Evolutionary conservation across 2,329 filamentous ascomycete species (phyloP).

Genomic region (Cylindrodendrum hubeiense): DNA sequence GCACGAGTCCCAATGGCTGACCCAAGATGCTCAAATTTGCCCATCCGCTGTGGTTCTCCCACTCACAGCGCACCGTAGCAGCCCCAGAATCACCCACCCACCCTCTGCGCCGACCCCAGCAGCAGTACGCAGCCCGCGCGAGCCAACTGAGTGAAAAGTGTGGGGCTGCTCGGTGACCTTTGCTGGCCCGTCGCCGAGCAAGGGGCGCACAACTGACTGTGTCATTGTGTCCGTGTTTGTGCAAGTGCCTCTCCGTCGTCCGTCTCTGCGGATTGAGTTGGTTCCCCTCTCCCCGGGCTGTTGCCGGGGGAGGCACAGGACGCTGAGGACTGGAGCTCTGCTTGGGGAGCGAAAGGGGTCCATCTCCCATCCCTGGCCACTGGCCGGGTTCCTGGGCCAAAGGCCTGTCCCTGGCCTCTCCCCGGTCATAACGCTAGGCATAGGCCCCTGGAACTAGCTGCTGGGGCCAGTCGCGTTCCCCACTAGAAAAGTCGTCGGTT

Average conservation of each 20-base stretch:
- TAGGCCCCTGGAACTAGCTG: constrained; percentile 30
- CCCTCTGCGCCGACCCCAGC: neutral
- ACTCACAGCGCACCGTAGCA: constrained; percentile 10
- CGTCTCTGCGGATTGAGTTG: neutral
- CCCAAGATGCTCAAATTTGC: constrained; percentile 22
- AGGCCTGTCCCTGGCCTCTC: constrained; percentile 24
- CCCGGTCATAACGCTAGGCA: constrained; percentile 25
- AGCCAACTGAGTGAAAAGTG: neutral
- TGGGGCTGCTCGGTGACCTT: constrained; percentile 2
- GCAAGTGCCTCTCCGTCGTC: neutral
- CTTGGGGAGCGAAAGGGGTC: constrained; percentile 30
- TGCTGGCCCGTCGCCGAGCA: neutral
- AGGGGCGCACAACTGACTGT: neutral
- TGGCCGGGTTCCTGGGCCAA: constrained; percentile 29
- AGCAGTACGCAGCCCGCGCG: neutral
- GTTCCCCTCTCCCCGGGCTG: neutral
- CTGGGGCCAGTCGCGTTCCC: constrained; percentile 19
- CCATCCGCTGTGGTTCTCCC: constrained; percentile 7
- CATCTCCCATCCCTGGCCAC: constrained; percentile 21
- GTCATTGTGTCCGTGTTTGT: constrained; percentile 1
- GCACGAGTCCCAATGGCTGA: constrained; percentile 5
- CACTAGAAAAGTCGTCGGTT: constrained; percentile 33
- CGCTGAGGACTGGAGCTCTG: constrained; percentile 6
- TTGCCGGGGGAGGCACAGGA: neutral
- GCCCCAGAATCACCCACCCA: neutral